Evolutionary conservation across 2,329 filamentous ascomycete genomes (phyloP), one percentile per base, ranked within the genome.

Genomic region (Clarireedia hainanense): DNA sequence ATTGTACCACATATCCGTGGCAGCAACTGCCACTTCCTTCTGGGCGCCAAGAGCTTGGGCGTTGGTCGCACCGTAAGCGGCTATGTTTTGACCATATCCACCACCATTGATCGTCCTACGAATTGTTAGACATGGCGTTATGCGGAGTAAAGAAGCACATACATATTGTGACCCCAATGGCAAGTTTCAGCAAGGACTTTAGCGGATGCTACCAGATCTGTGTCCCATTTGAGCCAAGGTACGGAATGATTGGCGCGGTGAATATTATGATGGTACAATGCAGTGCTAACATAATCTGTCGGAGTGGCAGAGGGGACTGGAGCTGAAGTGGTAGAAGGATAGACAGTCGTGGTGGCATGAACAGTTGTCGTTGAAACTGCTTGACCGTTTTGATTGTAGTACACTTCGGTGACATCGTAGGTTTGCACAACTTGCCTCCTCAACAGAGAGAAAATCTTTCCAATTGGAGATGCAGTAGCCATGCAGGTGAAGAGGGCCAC

Each of bases 1-100:
- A 80, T 96, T 95, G 80, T 96, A 96, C 89, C 92, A 95, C 74
- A 85, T 77, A 68, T 90, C 80, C 65, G 83, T 88, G 68, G 91
- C 83, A 63, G 86, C 83, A 58, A 79, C 76, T 52, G 83, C 80
- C 59, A 89, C 76, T 47, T 83, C 53, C 39, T 79, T 60, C 69
- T 72, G 26, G 72, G 69, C 4, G 71, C 68, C 77, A 62, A 85
- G 77, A 58, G 71, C 59, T 20, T 59, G 65, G 26, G 74, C 71
- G 50, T 74, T 72, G 24, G 71, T 70, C 45, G 72, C 71, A 42
- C 72, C 77, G 68, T 71, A 77, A 64, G 85, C 85, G 67, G 89
- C 91, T 55, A 96, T 85, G 79, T 96, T 97, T 76, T 97, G 92
- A 61, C 92, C 92, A 69, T 92, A 94, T 36, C 79, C 76, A 49